These are phyloP conservation scores for Penicillium turbatum DNA, from an alignment of 495 filamentous ascomycete genomes.

Conservation along the genomic window DNA sequence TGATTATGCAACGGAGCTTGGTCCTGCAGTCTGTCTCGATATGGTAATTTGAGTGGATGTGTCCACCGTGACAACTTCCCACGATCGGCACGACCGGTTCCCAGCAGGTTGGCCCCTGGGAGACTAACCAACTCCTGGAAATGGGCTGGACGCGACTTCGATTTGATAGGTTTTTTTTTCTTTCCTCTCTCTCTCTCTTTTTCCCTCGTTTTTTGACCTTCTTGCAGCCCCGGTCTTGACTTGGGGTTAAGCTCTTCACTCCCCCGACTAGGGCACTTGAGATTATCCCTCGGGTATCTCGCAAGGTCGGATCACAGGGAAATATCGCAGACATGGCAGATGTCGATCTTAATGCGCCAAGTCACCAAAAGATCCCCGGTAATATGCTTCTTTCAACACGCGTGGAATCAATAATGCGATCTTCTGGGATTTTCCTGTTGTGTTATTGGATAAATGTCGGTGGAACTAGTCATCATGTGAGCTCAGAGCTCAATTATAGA, in stretches of 20 bases:
- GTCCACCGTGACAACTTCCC: not conserved
- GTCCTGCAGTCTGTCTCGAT: not conserved
- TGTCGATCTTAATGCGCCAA: not conserved
- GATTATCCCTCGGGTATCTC: not conserved
- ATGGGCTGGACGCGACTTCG: not conserved
- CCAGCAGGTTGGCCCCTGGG: not conserved
- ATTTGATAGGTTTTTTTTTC: not conserved
- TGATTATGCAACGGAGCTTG: not conserved
- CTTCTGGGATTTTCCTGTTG: not conserved
- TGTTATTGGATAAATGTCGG: not conserved
- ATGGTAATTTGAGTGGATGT: not conserved
- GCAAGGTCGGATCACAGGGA: not conserved
- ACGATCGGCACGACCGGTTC: not conserved
- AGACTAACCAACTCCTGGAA: not conserved
- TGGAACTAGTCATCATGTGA: not conserved
- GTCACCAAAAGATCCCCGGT: not conserved
- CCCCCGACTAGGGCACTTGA: not conserved
- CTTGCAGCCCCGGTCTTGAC: not conserved
- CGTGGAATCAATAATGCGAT: conserved; percentile 1
- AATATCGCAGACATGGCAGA: not conserved
- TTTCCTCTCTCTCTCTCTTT: too few species aligned
- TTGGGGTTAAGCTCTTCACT: not conserved
- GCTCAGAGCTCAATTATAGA: conserved; percentile 1
- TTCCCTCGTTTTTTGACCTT: too few species aligned
- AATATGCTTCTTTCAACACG: not conserved